Base-by-base conservation (phyloP, 768 basidiomycete genomes). In the Polyporus arcularius region DNA sequence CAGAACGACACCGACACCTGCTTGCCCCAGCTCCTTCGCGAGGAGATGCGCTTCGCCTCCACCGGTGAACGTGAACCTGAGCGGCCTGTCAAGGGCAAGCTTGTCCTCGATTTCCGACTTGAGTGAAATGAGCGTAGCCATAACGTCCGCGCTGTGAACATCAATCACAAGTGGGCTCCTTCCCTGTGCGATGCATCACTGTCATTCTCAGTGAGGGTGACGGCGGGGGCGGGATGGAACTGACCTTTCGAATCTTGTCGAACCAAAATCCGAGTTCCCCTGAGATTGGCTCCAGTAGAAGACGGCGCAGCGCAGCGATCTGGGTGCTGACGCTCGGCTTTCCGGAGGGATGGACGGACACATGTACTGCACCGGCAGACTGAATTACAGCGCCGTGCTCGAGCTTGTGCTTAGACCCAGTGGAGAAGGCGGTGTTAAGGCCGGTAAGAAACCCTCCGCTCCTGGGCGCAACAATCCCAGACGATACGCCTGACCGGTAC, bases 401-500 rank as follows among this genome's bases (percentile, higher is more conserved):
- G 26, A 94, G 80, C 31, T 80, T 79, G 70, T 89, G 80, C 12
- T 72, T 71, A 0, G 87, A 85, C 1, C 84, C 83, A 1, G 84
- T 79, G 26, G 80, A 81, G 71, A 92, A 87, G 8, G 82, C 79
- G 6, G 82, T 80, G 15, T 85, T 83, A 40, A 92, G 69, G 0
- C 93, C 93, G 0, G 77, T 71, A 35, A 91, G 68, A 64, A 91
- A 82, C 7, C 87, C 83, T 7, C 50, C 21, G 3, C 83, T 78
- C 6, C 73, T 68, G 0, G 92, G 93, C 0, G 86, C 81, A 0
- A 82, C 78, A 15, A 94, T 77, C 1, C 82, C 89, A 1, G 79
- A 81, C 2, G 90, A 91, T 3, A 95, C 88, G 4, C 93, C 92
- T 7, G 80, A 73, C n/a, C 85, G 83, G 67, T 92, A 90, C 0